Conservation (phyloP, 2,329 filamentous ascomycete genomes). For the Calycina herbarum region DNA sequence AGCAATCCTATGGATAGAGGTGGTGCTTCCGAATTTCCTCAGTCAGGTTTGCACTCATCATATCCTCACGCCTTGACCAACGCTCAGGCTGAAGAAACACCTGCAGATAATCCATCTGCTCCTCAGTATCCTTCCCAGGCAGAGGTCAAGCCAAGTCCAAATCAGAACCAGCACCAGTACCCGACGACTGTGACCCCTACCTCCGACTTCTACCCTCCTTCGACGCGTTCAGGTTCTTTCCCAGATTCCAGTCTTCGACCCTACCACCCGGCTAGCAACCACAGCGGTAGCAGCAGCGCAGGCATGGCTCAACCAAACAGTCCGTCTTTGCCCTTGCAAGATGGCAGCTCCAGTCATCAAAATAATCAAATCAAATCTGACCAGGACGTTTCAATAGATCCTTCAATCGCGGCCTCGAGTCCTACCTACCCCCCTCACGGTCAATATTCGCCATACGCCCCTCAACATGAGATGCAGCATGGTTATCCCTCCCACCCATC, state of each 20-base stretch:
- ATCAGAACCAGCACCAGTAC: conserved; percentile 41
- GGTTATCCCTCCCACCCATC: conserved; percentile 63
- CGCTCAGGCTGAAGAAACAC: conserved; percentile 79
- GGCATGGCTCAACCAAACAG: conserved; percentile 99
- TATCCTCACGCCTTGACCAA: conserved; percentile 65
- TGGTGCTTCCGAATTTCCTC: conserved; percentile 74
- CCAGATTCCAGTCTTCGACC: conserved; percentile 78
- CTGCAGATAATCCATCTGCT: conserved; percentile 90
- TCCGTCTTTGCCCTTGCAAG: conserved; percentile 89
- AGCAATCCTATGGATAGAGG: conserved; percentile 56
- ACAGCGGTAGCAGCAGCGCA: conserved; percentile 71
- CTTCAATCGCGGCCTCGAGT: conserved; percentile 90
- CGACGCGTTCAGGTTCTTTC: conserved; percentile 79
- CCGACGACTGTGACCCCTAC: conserved; percentile 78
- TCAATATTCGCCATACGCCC: conserved; percentile 85
- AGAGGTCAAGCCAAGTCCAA: conserved; percentile 67
- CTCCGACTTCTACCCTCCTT: conserved; percentile 81
- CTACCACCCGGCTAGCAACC: conserved; percentile 76
- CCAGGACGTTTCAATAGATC: conserved; percentile 98
- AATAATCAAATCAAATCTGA: conserved; percentile 84
- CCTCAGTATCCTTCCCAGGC: conserved; percentile 82
- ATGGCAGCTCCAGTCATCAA: conserved; percentile 76
- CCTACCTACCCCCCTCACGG: conserved; percentile 80
- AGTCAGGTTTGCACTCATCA: conserved; percentile 82
- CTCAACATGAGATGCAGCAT: conserved; percentile 83